Evolutionary conservation across 1,284 basidiomycete genomes (phyloP).

Genomic region (Boletus holoroseus): DNA sequence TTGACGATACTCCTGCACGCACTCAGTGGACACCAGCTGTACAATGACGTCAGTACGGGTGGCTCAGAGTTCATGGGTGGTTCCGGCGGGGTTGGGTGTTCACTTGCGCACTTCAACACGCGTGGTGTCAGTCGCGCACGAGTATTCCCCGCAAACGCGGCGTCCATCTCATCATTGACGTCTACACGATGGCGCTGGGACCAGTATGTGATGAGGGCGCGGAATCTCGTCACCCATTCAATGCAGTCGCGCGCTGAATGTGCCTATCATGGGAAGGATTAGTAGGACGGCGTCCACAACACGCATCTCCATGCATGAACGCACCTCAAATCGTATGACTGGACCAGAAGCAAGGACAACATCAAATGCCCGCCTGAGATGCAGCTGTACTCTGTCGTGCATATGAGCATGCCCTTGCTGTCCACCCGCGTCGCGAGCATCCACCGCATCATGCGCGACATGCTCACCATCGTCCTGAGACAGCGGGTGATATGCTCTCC

Average conservation of each 20-base stretch:
- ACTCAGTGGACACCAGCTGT: slow-evolving; percentile 77
- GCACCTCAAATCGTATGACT: slow-evolving; percentile 71
- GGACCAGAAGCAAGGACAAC: slow-evolving; percentile 64
- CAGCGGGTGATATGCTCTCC: slow-evolving; percentile 48
- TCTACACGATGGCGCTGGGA: slow-evolving; percentile 63
- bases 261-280: slow-evolving; percentile 38
- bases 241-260: slow-evolving; percentile 58
- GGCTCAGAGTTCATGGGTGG: slow-evolving; percentile 48
- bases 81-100: slow-evolving; percentile 43
- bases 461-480: slow-evolving; percentile 20
- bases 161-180: slow-evolving; percentile 73
- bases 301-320: slow-evolving; percentile 12
- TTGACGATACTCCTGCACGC: slow-evolving; percentile 69
- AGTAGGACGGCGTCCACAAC: slow-evolving; percentile 6
- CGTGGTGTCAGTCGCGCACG: slow-evolving; percentile 56
- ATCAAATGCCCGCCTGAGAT: slow-evolving; percentile 71
- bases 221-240: slow-evolving; percentile 75
- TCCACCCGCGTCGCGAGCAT: slow-evolving; percentile 63
- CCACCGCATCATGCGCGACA: slow-evolving; percentile 41
- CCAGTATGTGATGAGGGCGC: slow-evolving; percentile 71
- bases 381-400: slow-evolving; percentile 45
- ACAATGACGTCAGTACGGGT: slow-evolving; percentile 56
- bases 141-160: slow-evolving; percentile 48
- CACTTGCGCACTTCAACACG: slow-evolving; percentile 34
- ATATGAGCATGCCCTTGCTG: slow-evolving; percentile 47